Conservation (phyloP, 768 basidiomycete genomes). For the Suillus placidus region DNA sequence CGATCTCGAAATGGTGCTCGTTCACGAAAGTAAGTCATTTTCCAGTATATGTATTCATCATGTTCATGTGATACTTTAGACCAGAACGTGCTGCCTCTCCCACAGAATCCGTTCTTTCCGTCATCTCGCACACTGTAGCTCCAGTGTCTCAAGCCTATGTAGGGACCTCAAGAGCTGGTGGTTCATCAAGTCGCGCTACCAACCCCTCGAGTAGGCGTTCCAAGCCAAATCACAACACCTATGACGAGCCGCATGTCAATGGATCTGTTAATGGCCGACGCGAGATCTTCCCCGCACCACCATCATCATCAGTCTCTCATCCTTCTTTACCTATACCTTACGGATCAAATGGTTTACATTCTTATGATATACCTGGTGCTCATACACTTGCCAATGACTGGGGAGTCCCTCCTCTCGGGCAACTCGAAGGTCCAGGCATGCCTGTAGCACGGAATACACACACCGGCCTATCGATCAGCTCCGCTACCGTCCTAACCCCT, state of each 20-base stretch:
- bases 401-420: conserved; percentile 52
- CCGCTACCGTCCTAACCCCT: conserved; percentile 28
- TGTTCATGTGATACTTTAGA: conserved; percentile 37
- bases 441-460: conserved; percentile 56
- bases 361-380: conserved; percentile 43
- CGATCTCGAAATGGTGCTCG: conserved; percentile 57
- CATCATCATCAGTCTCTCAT: conserved; percentile 51
- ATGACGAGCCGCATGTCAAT: conserved; percentile 45
- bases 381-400: conserved; percentile 47
- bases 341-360: conserved; percentile 38
- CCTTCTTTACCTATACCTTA: conserved; percentile 55
- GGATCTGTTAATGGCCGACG: conserved; percentile 38
- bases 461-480: conserved; percentile 24
- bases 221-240: conserved; percentile 39
- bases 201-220: conserved; percentile 47
- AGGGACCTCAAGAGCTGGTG: conserved; percentile 30
- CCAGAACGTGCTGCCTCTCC: conserved; percentile 69
- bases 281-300: conserved; percentile 51
- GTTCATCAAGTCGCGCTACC: conserved; percentile 35
- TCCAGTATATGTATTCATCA: background rate
- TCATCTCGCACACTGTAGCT: conserved; percentile 62
- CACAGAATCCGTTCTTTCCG: conserved; percentile 72
- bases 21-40: conserved; percentile 57
- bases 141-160: conserved; percentile 35
- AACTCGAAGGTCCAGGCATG: conserved; percentile 79